phyloP scores from a whole-genome alignment of 352 stramenopile genomes.

The Phytopythium ostracodes region DNA sequence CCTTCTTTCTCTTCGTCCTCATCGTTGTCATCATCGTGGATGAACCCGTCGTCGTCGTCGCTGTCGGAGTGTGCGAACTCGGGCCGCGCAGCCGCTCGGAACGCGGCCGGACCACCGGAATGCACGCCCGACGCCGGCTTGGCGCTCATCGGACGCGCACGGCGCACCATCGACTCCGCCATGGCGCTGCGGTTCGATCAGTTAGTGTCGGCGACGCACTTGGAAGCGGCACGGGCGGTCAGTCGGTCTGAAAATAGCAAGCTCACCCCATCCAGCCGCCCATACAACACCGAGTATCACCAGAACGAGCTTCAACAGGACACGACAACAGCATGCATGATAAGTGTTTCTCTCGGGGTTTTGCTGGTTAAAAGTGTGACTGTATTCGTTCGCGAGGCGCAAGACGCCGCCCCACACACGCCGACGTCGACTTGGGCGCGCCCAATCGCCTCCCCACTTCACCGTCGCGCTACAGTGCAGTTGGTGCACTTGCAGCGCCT shows the following conservation, averaged over 20 bases:
- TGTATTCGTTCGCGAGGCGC: no score
- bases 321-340: no score
- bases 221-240: neutral
- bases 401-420: no score
- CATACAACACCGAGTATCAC: no score
- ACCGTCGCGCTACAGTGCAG: no score
- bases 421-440: no score
- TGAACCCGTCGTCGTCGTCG: slow-evolving; percentile 24
- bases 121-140: slow-evolving; percentile 21
- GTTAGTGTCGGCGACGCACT: neutral
- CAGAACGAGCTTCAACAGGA: no score
- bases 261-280: no score
- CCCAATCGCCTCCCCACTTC: no score
- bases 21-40: slow-evolving; percentile 33
- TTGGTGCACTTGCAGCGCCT: neutral
- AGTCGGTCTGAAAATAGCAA: neutral
- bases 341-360: no score
- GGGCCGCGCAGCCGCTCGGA: neutral
- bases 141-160: slow-evolving; percentile 43
- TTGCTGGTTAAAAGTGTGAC: no score
- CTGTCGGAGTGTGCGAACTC: slow-evolving; percentile 16
- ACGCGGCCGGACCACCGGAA: neutral
- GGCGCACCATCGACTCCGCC: slow-evolving; percentile 9
- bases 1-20: slow-evolving; percentile 27
- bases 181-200: neutral